phyloP scores from a whole-genome alignment of 805 yeast genomes.

The Lipomyces chichibuensis region DNA sequence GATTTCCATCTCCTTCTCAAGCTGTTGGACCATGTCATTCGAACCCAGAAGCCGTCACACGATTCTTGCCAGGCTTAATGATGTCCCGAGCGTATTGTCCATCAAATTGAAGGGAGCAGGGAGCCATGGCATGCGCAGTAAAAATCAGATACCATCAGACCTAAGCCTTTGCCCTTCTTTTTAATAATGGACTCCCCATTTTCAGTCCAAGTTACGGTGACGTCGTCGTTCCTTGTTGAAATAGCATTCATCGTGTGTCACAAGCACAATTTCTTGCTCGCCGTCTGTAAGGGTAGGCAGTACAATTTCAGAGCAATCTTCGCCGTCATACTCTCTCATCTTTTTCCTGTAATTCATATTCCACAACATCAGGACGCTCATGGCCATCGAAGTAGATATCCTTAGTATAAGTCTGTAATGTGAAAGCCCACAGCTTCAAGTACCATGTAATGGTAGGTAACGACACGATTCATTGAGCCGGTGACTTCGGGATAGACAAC shows the following conservation, averaged over 20 bases:
- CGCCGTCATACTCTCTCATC: not conserved
- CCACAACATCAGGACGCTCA: not conserved
- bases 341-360: not conserved
- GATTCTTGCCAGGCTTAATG: not conserved
- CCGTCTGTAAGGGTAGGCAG: not conserved
- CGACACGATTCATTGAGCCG: not conserved
- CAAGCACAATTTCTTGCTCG: not conserved
- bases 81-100: conserved; percentile 1
- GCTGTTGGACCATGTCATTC: not conserved
- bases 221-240: conserved; percentile 1
- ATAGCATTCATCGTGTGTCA: conserved; percentile 1
- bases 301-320: conserved; percentile 1
- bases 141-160: not conserved
- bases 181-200: not conserved
- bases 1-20: not conserved
- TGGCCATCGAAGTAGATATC: not conserved
- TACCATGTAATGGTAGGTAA: not conserved
- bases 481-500: too few species aligned
- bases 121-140: conserved; percentile 3
- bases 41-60: not conserved
- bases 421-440: not conserved
- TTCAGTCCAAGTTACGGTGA: not conserved
- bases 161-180: conserved; percentile 1
- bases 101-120: conserved; percentile 4
- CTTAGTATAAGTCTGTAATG: not conserved